Conservation (phyloP, 225 moss, liverwort and hornwort species). For the Physcomitrium patens region DNA sequence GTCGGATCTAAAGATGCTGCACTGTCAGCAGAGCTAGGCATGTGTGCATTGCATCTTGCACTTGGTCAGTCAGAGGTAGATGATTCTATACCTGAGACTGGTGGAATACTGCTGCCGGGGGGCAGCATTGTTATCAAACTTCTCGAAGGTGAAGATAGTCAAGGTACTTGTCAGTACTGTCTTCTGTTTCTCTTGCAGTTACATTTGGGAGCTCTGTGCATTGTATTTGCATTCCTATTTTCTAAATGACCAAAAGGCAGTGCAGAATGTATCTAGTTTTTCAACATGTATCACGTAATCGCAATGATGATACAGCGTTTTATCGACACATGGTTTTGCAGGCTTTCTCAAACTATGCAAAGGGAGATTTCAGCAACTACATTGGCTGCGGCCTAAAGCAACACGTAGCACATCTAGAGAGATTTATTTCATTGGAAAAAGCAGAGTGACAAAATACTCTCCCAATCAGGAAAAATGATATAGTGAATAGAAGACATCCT, state of each 20-base stretch:
- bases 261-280: neutral
- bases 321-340: slow-evolving; percentile 29
- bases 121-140: slow-evolving; percentile 89
- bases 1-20: slow-evolving; percentile 78
- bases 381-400: slow-evolving; percentile 88
- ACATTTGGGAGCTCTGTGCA: neutral
- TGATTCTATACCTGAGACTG: slow-evolving; percentile 35
- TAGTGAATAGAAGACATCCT: neutral
- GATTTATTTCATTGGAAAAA: slow-evolving; percentile 85
- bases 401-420: slow-evolving; percentile 82
- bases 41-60: slow-evolving; percentile 79
- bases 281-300: neutral
- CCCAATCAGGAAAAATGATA: neutral
- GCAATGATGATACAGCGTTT: neutral
- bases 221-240: slow-evolving; percentile 3
- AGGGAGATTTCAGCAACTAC: slow-evolving; percentile 66
- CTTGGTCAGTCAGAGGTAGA: slow-evolving; percentile 53
- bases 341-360: slow-evolving; percentile 75
- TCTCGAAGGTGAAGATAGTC: slow-evolving; percentile 92
- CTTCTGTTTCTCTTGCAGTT: neutral
- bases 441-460: slow-evolving; percentile 35
- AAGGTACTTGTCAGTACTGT: slow-evolving; percentile 51
- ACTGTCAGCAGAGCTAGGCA: slow-evolving; percentile 82
- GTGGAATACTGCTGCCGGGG: slow-evolving; percentile 72
- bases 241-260: neutral